Percentiles rank a stretch among this genome's conserved stretches.
phyloP scores from a whole-genome alignment of 805 yeast species.

The Sungouiella thailandica region DNA sequence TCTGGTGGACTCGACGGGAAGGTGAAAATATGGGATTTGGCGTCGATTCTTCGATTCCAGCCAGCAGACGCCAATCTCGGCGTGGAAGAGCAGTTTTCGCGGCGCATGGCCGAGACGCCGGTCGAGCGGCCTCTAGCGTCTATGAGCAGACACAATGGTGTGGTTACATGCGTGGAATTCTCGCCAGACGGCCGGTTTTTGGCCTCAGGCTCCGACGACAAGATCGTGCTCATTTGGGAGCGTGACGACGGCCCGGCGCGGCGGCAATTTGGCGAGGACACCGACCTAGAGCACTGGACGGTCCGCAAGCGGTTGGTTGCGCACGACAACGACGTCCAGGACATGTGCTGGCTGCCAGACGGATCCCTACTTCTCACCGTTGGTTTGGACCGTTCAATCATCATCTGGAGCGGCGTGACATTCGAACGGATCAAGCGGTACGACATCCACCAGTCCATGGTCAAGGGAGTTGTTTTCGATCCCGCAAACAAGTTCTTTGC shows the following conservation, averaged over 20 bases:
- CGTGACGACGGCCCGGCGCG: conserved; percentile 67
- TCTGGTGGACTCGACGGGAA: conserved; percentile 93
- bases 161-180: conserved; percentile 89
- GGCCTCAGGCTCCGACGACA: conserved; percentile 95
- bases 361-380: conserved; percentile 86
- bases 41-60: conserved; percentile 44
- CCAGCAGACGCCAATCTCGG: no score
- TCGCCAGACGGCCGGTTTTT: conserved; percentile 88
- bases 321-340: conserved; percentile 97
- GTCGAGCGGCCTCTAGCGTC: conserved; percentile 65
- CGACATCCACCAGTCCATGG: conserved; percentile 92
- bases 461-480: conserved; percentile 94
- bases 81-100: conserved; percentile 5
- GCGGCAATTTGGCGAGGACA: conserved; percentile 65
- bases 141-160: conserved; percentile 95
- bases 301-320: conserved; percentile 90
- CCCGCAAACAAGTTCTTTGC: conserved; percentile 98
- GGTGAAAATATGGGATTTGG: conserved; percentile 81
- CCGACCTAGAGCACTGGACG: conserved; percentile 88
- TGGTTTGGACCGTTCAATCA: conserved; percentile 88
- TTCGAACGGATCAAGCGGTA: conserved; percentile 85
- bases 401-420: conserved; percentile 90
- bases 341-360: conserved; percentile 97
- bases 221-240: conserved; percentile 89
- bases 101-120: conserved; percentile 8